Evolutionary conservation across 2,329 filamentous ascomycete genomes (phyloP), one percentile per base, ranked within the genome.

Genomic region (Monosporascus sp.): DNA sequence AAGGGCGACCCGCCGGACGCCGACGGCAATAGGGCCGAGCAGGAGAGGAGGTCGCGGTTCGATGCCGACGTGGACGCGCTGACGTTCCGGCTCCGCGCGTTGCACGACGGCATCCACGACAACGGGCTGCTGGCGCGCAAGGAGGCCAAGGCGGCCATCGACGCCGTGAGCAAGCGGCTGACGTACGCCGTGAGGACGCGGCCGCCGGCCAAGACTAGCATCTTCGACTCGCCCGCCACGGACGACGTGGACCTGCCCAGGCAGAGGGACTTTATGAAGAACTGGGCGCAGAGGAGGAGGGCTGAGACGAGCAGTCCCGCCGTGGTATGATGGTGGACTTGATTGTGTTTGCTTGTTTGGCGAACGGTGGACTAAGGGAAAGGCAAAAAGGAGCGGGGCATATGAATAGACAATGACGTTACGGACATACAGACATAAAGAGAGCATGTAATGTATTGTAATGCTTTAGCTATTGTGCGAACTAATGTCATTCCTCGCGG

Each of bases 121-220:
- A 80, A 85, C 1, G 89, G 89, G 41, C 87, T 89, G 45, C 76
- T 94, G 54, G 79, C 81, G 17, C 81, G 88, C 31, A 87, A 89
- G 31, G 85, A 95, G 64, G 84, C 88, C 14, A 96, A 96, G 70
- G 84, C 85, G 51, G 78, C 80, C 11, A 76, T 96, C 40, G 88
- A 95, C 62, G 79, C 85, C 53, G 73, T 96, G n/a, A 80, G 86
- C 54, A 84, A 88, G 63, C 82, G 92, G 52, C 75, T 97, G 15
- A 72, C 84, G 47, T 85, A 87, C 65, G 80, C 82, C 3, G 85
- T 93, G 48, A 79, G 91, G 48, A 88, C 88, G 11, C 81, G 79
- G 60, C 77, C 75, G 46, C 78, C 74, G 49, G 75, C 75, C 11
- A 82, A 78, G 63, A 75, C 74, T 54, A 78, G 73, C 58, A 75